Evolutionary conservation across 805 yeast species (phyloP), one percentile per base, ranked within the genome.

Genomic region (Nakazawaea ambrosiae): DNA sequence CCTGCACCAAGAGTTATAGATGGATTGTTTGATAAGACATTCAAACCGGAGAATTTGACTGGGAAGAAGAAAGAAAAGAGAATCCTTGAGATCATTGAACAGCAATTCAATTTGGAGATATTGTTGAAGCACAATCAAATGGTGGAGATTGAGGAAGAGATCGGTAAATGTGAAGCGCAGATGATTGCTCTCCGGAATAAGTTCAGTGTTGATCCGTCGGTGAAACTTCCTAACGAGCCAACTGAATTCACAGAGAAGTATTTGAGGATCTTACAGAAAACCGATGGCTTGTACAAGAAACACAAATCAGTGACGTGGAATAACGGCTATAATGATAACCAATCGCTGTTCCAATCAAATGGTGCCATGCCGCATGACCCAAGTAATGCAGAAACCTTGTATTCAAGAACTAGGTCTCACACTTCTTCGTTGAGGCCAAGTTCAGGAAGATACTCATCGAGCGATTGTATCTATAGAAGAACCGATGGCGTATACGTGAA

Each of bases 401-500:
- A 70, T 47, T 46, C 48, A 39, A 47, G 73, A 28, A 70, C 76
- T 4, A 49, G 76, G 43, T 69, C 75, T 4, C 70, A 73, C 4
- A 68, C 78, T 0, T 65, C 73, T 5, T 42, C 55, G 5, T 56
- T 78, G 39, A 63, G 81, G 39, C 82, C 83, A 0, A 60, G 73
- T 1, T 47, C 63, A 4, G 63, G 66, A 18, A 51, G 57, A 14
- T 51, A 61, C 16, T 65, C 64, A 2, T 45, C 58, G 14, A 56
- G 60, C 33, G 57, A 61, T 17, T 78, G 86, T 46, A 66, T 80
- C 3, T 80, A 78, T 49, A 64, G 78, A 44, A 55, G 87, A 43
- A 73, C 80, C 4, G 92, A 84, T 53, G 89, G 89, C 2, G 65
- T 80, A 1, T 58, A 81, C 16, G 87, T 84, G 2, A 66, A 77